phyloP scores from a whole-genome alignment of 805 yeast species.

The Blastobotrys terrestris region DNA sequence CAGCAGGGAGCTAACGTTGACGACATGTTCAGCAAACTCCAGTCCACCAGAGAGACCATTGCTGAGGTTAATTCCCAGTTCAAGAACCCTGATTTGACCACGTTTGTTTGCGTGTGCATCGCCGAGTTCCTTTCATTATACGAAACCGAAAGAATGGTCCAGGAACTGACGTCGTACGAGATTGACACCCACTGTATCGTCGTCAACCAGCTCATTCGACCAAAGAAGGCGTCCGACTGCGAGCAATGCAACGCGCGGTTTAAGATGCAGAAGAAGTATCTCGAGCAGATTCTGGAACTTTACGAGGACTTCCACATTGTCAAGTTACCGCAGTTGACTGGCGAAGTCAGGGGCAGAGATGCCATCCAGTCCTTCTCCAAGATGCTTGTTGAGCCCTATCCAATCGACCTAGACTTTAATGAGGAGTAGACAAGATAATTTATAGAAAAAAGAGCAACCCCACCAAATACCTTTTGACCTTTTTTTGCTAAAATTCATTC shows the following conservation, averaged over 20 bases:
- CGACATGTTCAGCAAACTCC: slow-evolving; percentile 73
- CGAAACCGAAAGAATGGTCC: slow-evolving; percentile 97
- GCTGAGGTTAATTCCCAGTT: slow-evolving; percentile 89
- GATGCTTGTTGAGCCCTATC: slow-evolving; percentile 71
- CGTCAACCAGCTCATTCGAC: slow-evolving; percentile 87
- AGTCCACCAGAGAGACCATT: slow-evolving; percentile 73
- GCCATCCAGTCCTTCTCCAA: slow-evolving; percentile 75
- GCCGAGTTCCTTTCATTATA: slow-evolving; percentile 93
- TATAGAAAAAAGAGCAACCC: too few species aligned
- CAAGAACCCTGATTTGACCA: slow-evolving; percentile 92
- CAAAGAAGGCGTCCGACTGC: slow-evolving; percentile 65
- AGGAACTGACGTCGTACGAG: slow-evolving; percentile 87
- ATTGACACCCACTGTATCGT: slow-evolving; percentile 97
- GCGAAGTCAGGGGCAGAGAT: slow-evolving; percentile 89
- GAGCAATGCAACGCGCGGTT: slow-evolving; percentile 87
- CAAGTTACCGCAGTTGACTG: slow-evolving; percentile 90
- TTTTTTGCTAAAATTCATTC: too few species aligned
- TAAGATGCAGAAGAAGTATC: slow-evolving; percentile 92
- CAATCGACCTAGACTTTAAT: slow-evolving; percentile 51
- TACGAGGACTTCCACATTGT: slow-evolving; percentile 97
- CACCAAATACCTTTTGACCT: too few species aligned
- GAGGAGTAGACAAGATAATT: background rate
- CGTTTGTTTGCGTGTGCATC: slow-evolving; percentile 90
- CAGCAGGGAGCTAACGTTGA: slow-evolving; percentile 39
- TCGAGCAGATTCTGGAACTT: slow-evolving; percentile 90